These are phyloP conservation scores for Xerocomellus intermedius DNA, from an alignment of 768 basidiomycete genomes.

Conservation along the genomic window DNA sequence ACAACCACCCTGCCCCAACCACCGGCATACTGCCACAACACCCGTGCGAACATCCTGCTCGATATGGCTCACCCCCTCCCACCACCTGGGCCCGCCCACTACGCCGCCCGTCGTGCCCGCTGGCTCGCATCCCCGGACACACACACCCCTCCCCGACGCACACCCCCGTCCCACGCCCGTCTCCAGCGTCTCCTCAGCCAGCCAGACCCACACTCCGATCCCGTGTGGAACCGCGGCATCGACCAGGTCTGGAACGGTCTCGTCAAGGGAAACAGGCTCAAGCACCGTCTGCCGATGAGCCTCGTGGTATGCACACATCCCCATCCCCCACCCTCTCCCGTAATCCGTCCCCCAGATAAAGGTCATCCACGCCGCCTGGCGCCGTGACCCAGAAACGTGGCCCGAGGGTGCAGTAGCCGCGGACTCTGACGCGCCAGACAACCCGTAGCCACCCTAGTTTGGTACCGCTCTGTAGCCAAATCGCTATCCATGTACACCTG, in stretches of 20 bases:
- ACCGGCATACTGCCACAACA: neutral
- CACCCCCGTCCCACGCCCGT: conserved; percentile 42
- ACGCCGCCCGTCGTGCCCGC: conserved; percentile 56
- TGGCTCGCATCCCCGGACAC: conserved; percentile 47
- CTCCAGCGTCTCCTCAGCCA: conserved; percentile 50
- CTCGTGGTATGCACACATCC: conserved; percentile 51
- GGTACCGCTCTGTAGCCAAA: neutral
- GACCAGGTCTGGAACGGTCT: conserved; percentile 66
- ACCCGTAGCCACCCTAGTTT: conserved; percentile 3
- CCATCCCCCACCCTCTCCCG: neutral
- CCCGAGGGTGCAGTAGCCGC: conserved; percentile 60
- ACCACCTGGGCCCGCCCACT: conserved; percentile 62
- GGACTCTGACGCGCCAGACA: conserved; percentile 48
- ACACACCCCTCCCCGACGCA: conserved; percentile 24
- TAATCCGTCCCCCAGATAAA: conserved; percentile 51
- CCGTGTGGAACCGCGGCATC: conserved; percentile 55
- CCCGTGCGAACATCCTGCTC: conserved; percentile 21
- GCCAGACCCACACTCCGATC: conserved; percentile 49
- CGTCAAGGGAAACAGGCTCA: conserved; percentile 54
- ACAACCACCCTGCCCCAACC: neutral
- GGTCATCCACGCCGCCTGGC: conserved; percentile 71
- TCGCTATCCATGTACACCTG: neutral
- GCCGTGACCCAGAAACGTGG: conserved; percentile 72
- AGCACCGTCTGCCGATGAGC: conserved; percentile 57
- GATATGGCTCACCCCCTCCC: conserved; percentile 42